Conservation (phyloP, 192 early-diverging fungal genomes). For the Entomortierella beljakovae region DNA sequence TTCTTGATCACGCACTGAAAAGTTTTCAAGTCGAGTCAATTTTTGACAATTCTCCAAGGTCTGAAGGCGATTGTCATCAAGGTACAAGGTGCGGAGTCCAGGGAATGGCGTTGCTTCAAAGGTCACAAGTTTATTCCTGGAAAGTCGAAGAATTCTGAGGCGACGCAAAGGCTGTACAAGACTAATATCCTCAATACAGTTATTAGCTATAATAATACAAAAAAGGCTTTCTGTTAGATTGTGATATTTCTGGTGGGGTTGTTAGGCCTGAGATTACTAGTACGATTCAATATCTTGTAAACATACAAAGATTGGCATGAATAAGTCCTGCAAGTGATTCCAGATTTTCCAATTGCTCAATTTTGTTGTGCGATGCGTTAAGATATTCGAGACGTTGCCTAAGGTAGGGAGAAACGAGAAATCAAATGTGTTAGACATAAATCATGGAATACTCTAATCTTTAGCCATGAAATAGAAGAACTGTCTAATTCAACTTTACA, state of each 20-base stretch:
- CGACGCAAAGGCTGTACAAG: conserved; percentile 44
- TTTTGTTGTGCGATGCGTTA: conserved; percentile 58
- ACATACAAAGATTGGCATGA: conserved; percentile 56
- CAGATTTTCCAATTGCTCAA: conserved; percentile 52
- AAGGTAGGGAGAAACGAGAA: background rate
- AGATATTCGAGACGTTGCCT: conserved; percentile 56
- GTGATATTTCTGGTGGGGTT: background rate
- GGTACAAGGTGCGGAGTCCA: conserved; percentile 53
- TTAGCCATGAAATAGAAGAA: background rate
- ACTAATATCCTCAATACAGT: conserved; percentile 58
- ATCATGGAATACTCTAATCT: too few species aligned
- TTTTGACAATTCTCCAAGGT: conserved; percentile 49
- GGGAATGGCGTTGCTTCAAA: conserved; percentile 58
- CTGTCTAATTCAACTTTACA: conserved; percentile 23
- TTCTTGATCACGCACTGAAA: conserved; percentile 61
- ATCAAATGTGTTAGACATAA: background rate
- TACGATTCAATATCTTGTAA: background rate
- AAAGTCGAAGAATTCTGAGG: conserved; percentile 52
- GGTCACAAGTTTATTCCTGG: conserved; percentile 52
- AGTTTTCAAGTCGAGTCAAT: conserved; percentile 46
- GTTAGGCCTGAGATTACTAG: background rate
- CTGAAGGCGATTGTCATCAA: conserved; percentile 60
- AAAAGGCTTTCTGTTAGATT: background rate
- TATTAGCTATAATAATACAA: conserved; percentile 37
- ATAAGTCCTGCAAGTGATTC: conserved; percentile 50